Evolutionary conservation across 2,329 filamentous ascomycete genomes (phyloP).

Genomic region (Pseudogymnoascus sp.): DNA sequence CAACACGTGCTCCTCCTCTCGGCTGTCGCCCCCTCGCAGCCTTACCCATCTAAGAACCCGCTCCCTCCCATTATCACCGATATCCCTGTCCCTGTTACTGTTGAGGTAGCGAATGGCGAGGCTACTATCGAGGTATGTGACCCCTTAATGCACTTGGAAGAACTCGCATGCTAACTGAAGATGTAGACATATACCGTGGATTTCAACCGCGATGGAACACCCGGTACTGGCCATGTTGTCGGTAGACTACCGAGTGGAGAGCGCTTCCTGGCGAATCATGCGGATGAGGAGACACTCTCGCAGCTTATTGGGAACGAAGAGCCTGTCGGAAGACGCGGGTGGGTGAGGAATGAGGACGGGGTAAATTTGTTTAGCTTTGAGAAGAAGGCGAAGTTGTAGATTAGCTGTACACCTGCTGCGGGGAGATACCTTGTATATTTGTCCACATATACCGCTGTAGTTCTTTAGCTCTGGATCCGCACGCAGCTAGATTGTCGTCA

Average conservation of each 20-base stretch:
- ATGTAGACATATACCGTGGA: conserved; percentile 54
- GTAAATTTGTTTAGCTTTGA: conserved; percentile 34
- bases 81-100: conserved; percentile 34
- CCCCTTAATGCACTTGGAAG: no score
- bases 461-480: conserved; percentile 24
- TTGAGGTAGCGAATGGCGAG: conserved; percentile 41
- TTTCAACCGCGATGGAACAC: conserved; percentile 44
- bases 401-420: neutral
- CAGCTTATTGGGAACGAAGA: conserved; percentile 40
- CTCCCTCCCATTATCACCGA: conserved; percentile 39
- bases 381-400: conserved; percentile 18
- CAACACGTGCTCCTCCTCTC: conserved; percentile 58
- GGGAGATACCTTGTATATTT: neutral
- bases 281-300: conserved; percentile 41
- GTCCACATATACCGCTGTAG: neutral
- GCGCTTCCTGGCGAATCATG: conserved; percentile 53
- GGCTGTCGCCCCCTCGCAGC: conserved; percentile 33
- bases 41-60: conserved; percentile 43
- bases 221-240: conserved; percentile 43
- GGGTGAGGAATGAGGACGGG: conserved; percentile 33
- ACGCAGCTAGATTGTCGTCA: neutral
- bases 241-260: conserved; percentile 42
- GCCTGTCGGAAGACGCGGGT: conserved; percentile 42
- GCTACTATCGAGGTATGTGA: conserved; percentile 45
- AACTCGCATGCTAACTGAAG: neutral